A percentile compares a stretch with the other conserved stretches of the same genome.
Evolutionary conservation across 1,284 basidiomycete genomes (phyloP).

Genomic region (Puccinia polysora): DNA sequence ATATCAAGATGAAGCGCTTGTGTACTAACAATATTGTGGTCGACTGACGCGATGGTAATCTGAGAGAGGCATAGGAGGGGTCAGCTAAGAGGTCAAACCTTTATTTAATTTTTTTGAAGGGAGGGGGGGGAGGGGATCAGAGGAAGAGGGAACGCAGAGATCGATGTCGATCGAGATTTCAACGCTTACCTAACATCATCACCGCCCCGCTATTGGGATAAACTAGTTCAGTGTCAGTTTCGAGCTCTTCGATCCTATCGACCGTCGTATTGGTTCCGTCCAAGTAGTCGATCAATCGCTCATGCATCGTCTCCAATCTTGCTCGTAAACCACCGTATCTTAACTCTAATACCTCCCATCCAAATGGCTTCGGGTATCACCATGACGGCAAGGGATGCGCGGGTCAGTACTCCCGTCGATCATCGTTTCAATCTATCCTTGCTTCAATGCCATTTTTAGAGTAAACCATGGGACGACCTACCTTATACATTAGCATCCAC

Average conservation of each 20-base stretch:
- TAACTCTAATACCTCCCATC: constrained; percentile 53
- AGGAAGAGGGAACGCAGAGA: neutral
- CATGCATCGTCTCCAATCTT: constrained; percentile 52
- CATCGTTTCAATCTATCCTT: neutral
- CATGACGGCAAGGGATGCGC: constrained; percentile 25
- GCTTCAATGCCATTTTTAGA: neutral
- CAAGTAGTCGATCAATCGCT: constrained; percentile 37
- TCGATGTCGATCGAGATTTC: neutral
- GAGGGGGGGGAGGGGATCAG: neutral
- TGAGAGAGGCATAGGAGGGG: neutral
- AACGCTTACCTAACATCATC: constrained; percentile 34
- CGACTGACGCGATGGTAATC: constrained; percentile 26
- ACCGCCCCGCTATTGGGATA: constrained; percentile 38
- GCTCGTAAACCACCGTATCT: constrained; percentile 53
- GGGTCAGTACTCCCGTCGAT: constrained; percentile 44
- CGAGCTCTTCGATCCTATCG: constrained; percentile 29
- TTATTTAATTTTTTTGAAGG: neutral
- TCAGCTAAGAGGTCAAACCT: neutral
- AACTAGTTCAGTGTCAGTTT: constrained; percentile 26
- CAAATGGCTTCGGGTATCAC: constrained; percentile 48
- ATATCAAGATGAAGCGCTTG: too few relatives aligned
- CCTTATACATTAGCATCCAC: constrained; percentile 51
- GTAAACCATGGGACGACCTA: neutral
- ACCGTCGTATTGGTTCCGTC: neutral
- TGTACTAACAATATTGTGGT: constrained; percentile 28